Percentiles rank a stretch among this genome's conserved stretches.
phyloP scores from a whole-genome alignment of 257 asterid genomes.

The Solanum lignicaule region DNA sequence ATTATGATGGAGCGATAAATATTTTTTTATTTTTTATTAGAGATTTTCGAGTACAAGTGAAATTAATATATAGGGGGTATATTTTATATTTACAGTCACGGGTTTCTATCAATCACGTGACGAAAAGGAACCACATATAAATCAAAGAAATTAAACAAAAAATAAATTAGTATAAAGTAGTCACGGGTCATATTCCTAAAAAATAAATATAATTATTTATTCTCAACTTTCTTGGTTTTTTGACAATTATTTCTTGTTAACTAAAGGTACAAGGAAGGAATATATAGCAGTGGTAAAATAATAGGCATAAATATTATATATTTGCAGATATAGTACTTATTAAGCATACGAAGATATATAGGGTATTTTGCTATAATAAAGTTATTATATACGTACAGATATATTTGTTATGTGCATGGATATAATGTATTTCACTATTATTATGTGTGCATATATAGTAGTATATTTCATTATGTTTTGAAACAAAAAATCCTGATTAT shows the following conservation, averaged over 20 bases:
- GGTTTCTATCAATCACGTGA: neutral
- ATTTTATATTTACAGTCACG: neutral
- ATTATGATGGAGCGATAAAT: no score
- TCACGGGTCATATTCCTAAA: slow-evolving; percentile 7
- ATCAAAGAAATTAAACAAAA: neutral
- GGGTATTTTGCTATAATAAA: neutral
- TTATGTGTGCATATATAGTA: no score
- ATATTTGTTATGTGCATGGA: neutral
- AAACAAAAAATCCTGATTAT: no score
- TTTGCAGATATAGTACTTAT: no score
- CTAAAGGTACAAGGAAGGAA: neutral
- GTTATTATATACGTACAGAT: no score
- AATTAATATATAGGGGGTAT: no score
- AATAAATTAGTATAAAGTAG: neutral
- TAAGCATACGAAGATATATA: no score
- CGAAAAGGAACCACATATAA: neutral
- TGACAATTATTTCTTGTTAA: neutral
- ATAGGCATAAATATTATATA: neutral
- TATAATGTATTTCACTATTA: no score
- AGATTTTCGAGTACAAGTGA: fast-evolving
- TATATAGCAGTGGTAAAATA: neutral
- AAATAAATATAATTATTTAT: neutral
- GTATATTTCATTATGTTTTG: neutral
- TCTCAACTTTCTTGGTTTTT: neutral
- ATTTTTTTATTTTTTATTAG: no score